These are phyloP conservation scores for Linum lewisii DNA, from an alignment of 345 rosid genomes.

Conservation along the genomic window DNA sequence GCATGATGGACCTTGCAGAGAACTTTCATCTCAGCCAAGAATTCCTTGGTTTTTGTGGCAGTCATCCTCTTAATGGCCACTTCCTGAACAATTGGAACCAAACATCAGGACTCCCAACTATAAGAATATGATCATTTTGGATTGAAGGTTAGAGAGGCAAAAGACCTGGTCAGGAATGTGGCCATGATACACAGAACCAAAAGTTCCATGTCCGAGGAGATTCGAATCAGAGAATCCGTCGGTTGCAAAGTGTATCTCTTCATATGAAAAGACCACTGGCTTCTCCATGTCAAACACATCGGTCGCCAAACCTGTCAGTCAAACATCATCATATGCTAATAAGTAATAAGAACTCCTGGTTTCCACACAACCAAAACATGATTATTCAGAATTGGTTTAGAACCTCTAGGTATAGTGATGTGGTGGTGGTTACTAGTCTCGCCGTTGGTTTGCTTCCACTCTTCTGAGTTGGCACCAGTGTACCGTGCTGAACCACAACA, in stretches of 20 bases:
- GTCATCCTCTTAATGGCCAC: constrained; percentile 91
- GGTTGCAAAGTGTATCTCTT: constrained; percentile 55
- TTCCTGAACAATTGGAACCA: too few species aligned
- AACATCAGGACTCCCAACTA: too few species aligned
- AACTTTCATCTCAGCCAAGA: constrained; percentile 90
- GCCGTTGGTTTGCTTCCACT: constrained; percentile 51
- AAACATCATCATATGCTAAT: background rate
- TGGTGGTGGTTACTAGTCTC: constrained; percentile 58
- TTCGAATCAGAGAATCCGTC: constrained; percentile 76
- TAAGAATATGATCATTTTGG: too few species aligned
- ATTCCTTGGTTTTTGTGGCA: constrained; percentile 85
- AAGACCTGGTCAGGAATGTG: constrained; percentile 68
- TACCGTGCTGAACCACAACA: constrained; percentile 82
- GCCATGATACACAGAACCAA: constrained; percentile 86
- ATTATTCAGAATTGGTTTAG: constrained; percentile 5
- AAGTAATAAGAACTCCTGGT: background rate
- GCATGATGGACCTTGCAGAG: constrained; percentile 93
- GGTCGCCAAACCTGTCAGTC: constrained; percentile 45
- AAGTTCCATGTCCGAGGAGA: constrained; percentile 90
- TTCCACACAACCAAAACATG: background rate
- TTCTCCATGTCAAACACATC: constrained; percentile 73
- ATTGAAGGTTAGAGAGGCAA: too few species aligned
- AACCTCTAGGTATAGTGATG: constrained; percentile 62
- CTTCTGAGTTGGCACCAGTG: constrained; percentile 55
- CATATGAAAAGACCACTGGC: constrained; percentile 72